Conservation (phyloP, 208 protist species). For the Leishmania martiniquensis region DNA sequence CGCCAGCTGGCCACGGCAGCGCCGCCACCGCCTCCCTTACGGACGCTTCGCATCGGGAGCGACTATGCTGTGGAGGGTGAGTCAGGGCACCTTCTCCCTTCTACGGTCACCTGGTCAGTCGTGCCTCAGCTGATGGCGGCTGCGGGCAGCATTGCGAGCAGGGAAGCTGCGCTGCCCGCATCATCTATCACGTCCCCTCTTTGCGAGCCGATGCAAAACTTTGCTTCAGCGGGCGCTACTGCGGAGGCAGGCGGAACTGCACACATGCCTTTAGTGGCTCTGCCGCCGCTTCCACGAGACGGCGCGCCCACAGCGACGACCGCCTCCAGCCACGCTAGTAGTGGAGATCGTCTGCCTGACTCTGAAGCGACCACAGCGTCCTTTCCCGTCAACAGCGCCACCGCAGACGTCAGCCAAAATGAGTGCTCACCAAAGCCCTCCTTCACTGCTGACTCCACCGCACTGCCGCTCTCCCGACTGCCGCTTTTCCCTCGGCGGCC, state of each 20-base stretch:
- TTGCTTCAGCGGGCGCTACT: not conserved
- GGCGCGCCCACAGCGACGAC: not conserved
- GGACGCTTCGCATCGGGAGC: not conserved
- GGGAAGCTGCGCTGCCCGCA: not conserved
- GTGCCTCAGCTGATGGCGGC: constrained; percentile 7
- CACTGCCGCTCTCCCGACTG: not conserved
- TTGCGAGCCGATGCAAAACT: not conserved
- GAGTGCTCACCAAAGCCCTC: not conserved
- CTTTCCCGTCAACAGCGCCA: no score
- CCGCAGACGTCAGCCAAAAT: not conserved
- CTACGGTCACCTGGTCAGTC: constrained; percentile 5
- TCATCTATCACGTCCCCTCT: not conserved
- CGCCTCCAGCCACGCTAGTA: not conserved
- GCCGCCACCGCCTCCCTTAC: not conserved
- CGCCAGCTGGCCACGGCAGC: not conserved
- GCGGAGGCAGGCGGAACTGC: not conserved
- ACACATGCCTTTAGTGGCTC: not conserved
- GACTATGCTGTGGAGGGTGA: not conserved
- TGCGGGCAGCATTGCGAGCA: constrained; percentile 4
- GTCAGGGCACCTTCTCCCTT: no score
- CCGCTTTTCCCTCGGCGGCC: not conserved
- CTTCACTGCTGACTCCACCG: not conserved
- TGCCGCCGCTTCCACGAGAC: not conserved
- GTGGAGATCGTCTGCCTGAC: not conserved
- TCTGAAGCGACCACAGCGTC: not conserved